Evolutionary conservation across 257 asterid genomes (phyloP).

Genomic region (Gentiana dahurica): DNA sequence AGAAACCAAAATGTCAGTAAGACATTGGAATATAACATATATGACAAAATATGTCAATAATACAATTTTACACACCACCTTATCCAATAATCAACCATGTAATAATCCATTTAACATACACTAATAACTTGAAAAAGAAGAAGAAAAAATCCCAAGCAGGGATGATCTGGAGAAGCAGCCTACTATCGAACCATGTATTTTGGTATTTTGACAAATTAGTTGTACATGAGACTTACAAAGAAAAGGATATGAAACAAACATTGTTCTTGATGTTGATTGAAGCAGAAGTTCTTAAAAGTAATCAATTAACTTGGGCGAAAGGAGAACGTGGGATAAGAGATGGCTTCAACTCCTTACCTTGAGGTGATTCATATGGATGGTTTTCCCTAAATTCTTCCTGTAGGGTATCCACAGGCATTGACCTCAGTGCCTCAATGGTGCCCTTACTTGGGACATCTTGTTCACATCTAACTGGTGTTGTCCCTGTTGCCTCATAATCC

Average conservation of each 20-base stretch:
- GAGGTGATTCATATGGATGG: conserved; percentile 32
- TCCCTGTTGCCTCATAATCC: conserved; percentile 77
- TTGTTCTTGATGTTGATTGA: neutral
- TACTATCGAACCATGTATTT: conserved; percentile 11
- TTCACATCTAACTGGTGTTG: conserved; percentile 54
- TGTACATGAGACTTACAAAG: conserved; percentile 22
- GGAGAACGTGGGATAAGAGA: conserved; percentile 62
- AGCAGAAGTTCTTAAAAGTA: conserved; percentile 1
- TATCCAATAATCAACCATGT: too few species aligned
- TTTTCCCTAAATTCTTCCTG: conserved; percentile 63
- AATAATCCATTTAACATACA: too few species aligned
- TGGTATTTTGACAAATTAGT: conserved; percentile 2
- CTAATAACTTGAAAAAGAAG: too few species aligned
- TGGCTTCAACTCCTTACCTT: conserved; percentile 38
- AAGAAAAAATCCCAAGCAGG: conserved; percentile 37
- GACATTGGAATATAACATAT: too few species aligned
- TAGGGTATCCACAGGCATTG: conserved; percentile 68
- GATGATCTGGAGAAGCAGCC: conserved; percentile 20
- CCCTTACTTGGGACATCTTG: conserved; percentile 57
- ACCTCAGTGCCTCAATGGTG: conserved; percentile 59
- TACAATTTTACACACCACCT: too few species aligned
- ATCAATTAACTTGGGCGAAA: conserved; percentile 50
- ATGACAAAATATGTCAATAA: too few species aligned
- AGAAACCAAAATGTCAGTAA: too few species aligned
- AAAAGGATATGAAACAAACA: conserved; percentile 14